Evolutionary conservation across 1,284 basidiomycete genomes (phyloP), one percentile per base, ranked within the genome.

Genomic region (Tilletia horrida): DNA sequence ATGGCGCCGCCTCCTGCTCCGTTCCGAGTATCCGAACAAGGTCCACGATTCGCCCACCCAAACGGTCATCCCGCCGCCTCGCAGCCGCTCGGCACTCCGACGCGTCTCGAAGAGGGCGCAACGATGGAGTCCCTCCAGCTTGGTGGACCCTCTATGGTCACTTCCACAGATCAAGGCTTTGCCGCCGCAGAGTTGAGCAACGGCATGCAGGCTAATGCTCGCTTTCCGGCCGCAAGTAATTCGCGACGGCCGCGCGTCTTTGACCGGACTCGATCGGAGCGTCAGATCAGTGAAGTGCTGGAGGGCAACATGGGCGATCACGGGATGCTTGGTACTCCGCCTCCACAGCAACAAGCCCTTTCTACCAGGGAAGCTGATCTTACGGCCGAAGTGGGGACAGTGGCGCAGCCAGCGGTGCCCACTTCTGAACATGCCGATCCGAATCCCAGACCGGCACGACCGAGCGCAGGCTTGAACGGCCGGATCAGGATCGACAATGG

Each of bases 251-350:
- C 27, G 8, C n/a, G 52, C 13, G 27, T 29, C 1, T 55, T 55
- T 55, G 52, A 55, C 31, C 52, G 52, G 52, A 55, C 52, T 6
- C 52, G 52, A 21, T 55, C 52, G 52, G 52, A 55, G 25, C 23
- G 9, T 21, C 52, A 55, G 52, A 55, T 55, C 25, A 21, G 52
- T 13, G 52, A 55, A 11, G 52, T 55, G 52, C 25, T 55, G 27
- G 23, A 55, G 8, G 52, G 14, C 13, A 16, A 29, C 31, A 13
- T 14, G 52, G 52, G 52, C 52, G 25, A 23, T n/a, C n/a, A 23
- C 25, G n/a, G n/a, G 13, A 48, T 48, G 47, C 47, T 48, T 48
- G 47, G 47, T n/a, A n/a, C n/a, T n/a, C n/a, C n/a, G n/a, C n/a
- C n/a, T n/a, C n/a, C n/a, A n/a, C n/a, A n/a, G n/a, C n/a, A n/a